Evolutionary conservation across 1,139 yeast species (phyloP).

Genomic region (Protomyces inundatus): DNA sequence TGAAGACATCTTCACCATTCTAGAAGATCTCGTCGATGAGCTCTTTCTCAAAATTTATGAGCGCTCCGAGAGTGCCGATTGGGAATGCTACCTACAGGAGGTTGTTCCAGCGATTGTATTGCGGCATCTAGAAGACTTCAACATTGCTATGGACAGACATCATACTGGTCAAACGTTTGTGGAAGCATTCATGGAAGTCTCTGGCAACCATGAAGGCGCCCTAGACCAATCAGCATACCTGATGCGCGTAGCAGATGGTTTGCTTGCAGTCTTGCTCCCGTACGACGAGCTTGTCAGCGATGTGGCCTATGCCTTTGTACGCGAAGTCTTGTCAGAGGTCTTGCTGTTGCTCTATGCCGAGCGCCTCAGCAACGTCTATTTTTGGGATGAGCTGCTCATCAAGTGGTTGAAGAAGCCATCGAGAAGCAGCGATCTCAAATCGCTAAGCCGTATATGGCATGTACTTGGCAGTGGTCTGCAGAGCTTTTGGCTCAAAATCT

Average conservation of each 20-base stretch:
- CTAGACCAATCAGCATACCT: constrained; percentile 4
- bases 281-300: constrained; percentile 19
- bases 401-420: neutral
- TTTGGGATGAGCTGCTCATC: constrained; percentile 21
- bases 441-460: no score
- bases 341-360: constrained; percentile 5
- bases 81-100: neutral
- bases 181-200: constrained; percentile 2
- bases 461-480: neutral
- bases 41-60: neutral
- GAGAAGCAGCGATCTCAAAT: neutral
- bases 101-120: constrained; percentile 2
- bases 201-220: neutral
- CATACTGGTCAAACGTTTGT: neutral
- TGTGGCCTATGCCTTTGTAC: constrained; percentile 9
- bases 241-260: constrained; percentile 9
- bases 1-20: constrained; percentile 1
- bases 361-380: constrained; percentile 16
- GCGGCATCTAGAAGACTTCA: constrained; percentile 18
- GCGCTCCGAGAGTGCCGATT: constrained; percentile 3
- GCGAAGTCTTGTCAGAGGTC: constrained; percentile 13
- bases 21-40: constrained; percentile 1
- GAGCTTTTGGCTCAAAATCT: neutral
- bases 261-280: constrained; percentile 3
- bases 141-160: constrained; percentile 3